phyloP scores from a whole-genome alignment of 495 filamentous ascomycete genomes.

The Neurospora sp. region DNA sequence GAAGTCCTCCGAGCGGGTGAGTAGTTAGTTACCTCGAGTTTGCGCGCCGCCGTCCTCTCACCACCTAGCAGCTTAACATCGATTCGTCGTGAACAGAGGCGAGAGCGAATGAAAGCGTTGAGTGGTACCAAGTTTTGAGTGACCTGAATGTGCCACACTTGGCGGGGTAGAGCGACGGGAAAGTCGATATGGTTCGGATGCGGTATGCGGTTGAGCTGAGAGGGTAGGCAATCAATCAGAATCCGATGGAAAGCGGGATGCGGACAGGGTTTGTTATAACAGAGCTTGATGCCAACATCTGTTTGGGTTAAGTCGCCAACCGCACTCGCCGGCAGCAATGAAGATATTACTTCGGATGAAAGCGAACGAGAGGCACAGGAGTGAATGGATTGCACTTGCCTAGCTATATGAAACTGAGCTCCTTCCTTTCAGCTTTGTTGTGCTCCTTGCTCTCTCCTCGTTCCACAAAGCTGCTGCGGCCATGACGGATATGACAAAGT shows the following conservation, averaged over 20 bases:
- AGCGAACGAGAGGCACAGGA: not conserved
- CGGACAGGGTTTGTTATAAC: not conserved
- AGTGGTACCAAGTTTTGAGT: not conserved
- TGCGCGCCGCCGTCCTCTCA: not conserved
- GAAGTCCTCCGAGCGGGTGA: not conserved
- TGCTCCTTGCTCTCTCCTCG: not conserved
- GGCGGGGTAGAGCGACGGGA: not conserved
- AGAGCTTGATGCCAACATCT: not conserved
- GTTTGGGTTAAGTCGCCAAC: not conserved
- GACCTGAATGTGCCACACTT: not conserved
- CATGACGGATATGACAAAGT: not conserved
- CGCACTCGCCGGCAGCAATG: not conserved
- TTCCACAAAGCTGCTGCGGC: not conserved
- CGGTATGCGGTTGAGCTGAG: not conserved
- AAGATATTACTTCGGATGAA: not conserved
- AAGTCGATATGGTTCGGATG: not conserved
- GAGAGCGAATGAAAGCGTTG: not conserved
- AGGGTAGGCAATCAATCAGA: not conserved
- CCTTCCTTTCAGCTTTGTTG: not conserved
- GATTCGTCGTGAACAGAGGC: not conserved
- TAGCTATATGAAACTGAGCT: not conserved
- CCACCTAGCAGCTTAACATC: not conserved
- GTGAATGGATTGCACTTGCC: not conserved
- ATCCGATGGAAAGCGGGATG: not conserved
- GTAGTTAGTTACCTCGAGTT: not conserved